A percentile compares a stretch with the other conserved stretches of the same genome.
phyloP scores from a whole-genome alignment of 1,139 yeast genomes.

The Debaryomyces subglobosus region DNA sequence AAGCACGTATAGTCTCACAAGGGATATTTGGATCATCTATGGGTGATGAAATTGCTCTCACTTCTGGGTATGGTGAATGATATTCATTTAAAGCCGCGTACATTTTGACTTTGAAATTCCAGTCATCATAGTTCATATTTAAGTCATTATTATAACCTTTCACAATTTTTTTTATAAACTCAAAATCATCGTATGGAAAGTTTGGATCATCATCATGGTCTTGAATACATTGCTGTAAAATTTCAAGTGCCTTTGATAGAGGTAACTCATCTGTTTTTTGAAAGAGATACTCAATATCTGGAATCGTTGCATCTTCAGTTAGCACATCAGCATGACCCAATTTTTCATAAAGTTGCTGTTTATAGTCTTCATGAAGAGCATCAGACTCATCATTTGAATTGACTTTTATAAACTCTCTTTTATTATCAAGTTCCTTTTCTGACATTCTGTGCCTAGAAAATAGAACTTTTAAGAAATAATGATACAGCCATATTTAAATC shows the following conservation, averaged over 20 bases:
- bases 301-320: background rate
- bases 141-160: background rate
- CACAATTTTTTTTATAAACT: conserved; percentile 11
- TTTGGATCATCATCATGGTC: conserved; percentile 29
- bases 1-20: conserved; percentile 61
- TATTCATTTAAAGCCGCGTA: conserved; percentile 54
- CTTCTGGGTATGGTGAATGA: conserved; percentile 69
- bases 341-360: background rate
- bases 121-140: conserved; percentile 14
- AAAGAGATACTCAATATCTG: background rate
- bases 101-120: conserved; percentile 36
- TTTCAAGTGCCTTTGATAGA: conserved; percentile 12
- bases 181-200: conserved; percentile 20
- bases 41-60: conserved; percentile 59
- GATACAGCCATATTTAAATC: background rate
- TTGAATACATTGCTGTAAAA: conserved; percentile 20
- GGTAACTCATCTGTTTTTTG: background rate
- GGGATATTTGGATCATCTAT: conserved; percentile 53
- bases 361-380: background rate
- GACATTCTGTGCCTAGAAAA: background rate
- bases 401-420: background rate
- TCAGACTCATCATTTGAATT: background rate
- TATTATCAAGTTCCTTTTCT: background rate
- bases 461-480: background rate
- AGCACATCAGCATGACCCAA: background rate